Evolutionary conservation across 2,329 filamentous ascomycete genomes (phyloP).

Genomic region (Phialemonium atrogriseum): DNA sequence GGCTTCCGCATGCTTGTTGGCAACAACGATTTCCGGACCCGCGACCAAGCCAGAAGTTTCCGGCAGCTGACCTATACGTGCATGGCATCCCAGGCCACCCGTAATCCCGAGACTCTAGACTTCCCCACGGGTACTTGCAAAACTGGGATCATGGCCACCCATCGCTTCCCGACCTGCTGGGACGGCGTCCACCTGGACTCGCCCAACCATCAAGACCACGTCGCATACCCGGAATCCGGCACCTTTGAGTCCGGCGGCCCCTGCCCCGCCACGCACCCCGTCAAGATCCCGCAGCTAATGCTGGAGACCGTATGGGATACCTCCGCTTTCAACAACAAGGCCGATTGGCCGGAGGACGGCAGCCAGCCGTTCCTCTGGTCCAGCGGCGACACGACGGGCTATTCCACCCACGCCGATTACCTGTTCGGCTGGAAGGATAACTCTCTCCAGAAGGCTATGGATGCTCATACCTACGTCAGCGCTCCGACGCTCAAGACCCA

Average conservation of each 20-base stretch:
- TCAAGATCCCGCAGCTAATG: conserved; percentile 32
- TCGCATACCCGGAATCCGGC: conserved; percentile 32
- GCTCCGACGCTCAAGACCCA: conserved; percentile 19
- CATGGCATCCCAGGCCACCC: conserved; percentile 27
- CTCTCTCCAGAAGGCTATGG: conserved; percentile 30
- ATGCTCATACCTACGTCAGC: conserved; percentile 21
- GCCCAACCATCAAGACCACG: conserved; percentile 34
- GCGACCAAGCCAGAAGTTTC: conserved; percentile 25
- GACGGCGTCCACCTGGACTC: conserved; percentile 40
- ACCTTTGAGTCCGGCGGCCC: conserved; percentile 34
- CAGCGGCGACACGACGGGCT: conserved; percentile 26
- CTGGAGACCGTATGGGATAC: conserved; percentile 29
- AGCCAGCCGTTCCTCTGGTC: conserved; percentile 33
- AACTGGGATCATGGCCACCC: conserved; percentile 34
- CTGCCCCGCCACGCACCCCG: conserved; percentile 31
- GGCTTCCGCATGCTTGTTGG: conserved; percentile 41
- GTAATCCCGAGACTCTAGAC: conserved; percentile 27
- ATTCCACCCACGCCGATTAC: conserved; percentile 31
- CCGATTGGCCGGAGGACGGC: conserved; percentile 27
- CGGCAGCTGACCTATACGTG: conserved; percentile 31
- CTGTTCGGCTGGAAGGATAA: conserved; percentile 34
- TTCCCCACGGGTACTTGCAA: conserved; percentile 30
- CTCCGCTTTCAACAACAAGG: conserved; percentile 24
- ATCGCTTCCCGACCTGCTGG: conserved; percentile 43
- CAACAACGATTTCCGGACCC: conserved; percentile 24